Percentiles rank a stretch among this genome's conserved stretches.
Evolutionary conservation across 257 asterid species (phyloP).

Genomic region (Petunia axillaris): DNA sequence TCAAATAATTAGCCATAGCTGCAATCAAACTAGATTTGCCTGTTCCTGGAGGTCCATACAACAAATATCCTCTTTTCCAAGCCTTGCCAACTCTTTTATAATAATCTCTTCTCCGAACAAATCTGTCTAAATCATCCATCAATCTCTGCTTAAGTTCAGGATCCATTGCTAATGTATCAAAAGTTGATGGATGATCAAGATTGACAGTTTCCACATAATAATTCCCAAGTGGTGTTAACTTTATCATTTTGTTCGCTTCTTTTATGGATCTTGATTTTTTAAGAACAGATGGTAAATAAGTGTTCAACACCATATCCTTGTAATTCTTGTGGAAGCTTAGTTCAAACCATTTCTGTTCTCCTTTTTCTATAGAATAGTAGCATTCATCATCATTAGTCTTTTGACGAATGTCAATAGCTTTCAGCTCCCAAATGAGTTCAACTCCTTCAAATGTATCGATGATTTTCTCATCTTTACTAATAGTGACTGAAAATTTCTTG

Average conservation of each 20-base stretch:
- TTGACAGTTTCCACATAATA: slow-evolving; percentile 17
- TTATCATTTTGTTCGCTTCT: slow-evolving; percentile 25
- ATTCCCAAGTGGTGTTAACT: slow-evolving; percentile 29
- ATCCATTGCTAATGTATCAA: slow-evolving; percentile 47
- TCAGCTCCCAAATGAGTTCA: slow-evolving; percentile 25
- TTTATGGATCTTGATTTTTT: slow-evolving; percentile 31
- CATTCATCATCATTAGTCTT: neutral
- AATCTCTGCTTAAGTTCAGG: slow-evolving; percentile 24
- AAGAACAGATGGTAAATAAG: slow-evolving; percentile 31
- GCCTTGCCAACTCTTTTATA: slow-evolving; percentile 43
- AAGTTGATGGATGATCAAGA: slow-evolving; percentile 47
- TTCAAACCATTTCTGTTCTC: slow-evolving; percentile 28
- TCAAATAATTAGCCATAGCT: slow-evolving; percentile 42
- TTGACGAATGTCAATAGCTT: slow-evolving; percentile 23
- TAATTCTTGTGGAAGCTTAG: slow-evolving; percentile 29
- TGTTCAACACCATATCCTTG: slow-evolving; percentile 21
- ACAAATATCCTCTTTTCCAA: slow-evolving; percentile 42
- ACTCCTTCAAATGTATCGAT: slow-evolving; percentile 27
- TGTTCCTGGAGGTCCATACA: slow-evolving; percentile 42
- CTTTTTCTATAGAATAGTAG: neutral
- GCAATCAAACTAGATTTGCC: slow-evolving; percentile 41
- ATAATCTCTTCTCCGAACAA: slow-evolving; percentile 33
- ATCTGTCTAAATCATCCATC: slow-evolving; percentile 37
- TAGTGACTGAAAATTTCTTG: neutral
- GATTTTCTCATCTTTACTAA: slow-evolving; percentile 27